Conservation (phyloP, 345 rosid genomes). For the Adansonia digitata region DNA sequence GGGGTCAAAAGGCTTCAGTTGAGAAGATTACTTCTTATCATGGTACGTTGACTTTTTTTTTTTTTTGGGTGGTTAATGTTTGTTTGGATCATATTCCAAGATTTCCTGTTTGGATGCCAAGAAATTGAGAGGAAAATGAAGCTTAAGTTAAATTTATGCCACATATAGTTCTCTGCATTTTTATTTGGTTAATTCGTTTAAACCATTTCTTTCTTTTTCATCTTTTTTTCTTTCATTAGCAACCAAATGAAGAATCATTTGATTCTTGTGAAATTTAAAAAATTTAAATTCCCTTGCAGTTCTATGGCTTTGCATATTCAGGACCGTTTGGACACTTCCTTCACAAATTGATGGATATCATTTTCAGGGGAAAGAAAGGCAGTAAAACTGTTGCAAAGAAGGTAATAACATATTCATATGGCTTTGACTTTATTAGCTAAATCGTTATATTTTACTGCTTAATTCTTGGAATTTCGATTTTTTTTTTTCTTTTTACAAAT, state of each 20-base stretch:
- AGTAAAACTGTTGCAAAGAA: slow-evolving; percentile 73
- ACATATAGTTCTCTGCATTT: not conserved
- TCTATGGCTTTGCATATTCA: slow-evolving; percentile 80
- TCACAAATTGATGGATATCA: slow-evolving; percentile 71
- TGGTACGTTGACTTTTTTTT: slow-evolving; percentile 42
- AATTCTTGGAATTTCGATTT: not conserved
- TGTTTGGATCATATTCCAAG: not conserved
- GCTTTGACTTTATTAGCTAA: not conserved
- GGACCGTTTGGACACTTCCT: slow-evolving; percentile 93
- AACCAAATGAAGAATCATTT: not conserved
- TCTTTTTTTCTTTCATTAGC: not conserved
- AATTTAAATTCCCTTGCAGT: slow-evolving; percentile 37
- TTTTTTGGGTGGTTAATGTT: not conserved
- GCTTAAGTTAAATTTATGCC: not conserved
- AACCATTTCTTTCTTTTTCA: not conserved
- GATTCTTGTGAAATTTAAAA: not conserved
- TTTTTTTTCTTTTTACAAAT: not conserved
- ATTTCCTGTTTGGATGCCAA: slow-evolving; percentile 13
- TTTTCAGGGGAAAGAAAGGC: slow-evolving; percentile 73
- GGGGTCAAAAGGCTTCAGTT: slow-evolving; percentile 70
- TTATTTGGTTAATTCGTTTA: not conserved
- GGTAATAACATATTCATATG: slow-evolving; percentile 37
- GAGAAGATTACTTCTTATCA: slow-evolving; percentile 59
- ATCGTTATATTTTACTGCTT: not conserved
- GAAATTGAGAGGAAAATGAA: not conserved